Evolutionary conservation across 2,329 filamentous ascomycete genomes (phyloP).

Genomic region (Annulohypoxylon truncatum): DNA sequence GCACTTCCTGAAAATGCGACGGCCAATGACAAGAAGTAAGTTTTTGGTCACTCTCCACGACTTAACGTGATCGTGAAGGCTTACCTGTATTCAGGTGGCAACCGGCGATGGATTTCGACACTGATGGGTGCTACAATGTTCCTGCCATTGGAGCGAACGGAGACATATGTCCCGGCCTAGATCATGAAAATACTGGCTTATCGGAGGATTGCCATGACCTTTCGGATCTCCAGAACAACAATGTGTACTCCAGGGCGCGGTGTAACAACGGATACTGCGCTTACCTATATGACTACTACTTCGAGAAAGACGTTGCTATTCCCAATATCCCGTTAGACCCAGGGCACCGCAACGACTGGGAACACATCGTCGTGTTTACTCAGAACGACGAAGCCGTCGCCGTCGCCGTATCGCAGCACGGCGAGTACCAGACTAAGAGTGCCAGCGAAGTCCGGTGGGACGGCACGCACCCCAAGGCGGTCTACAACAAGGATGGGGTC

Average conservation of each 20-base stretch:
- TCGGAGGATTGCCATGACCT: slow-evolving; percentile 50
- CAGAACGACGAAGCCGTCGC: slow-evolving; percentile 43
- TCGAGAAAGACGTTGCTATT: slow-evolving; percentile 57
- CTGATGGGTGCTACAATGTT: slow-evolving; percentile 55
- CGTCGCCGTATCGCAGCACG: slow-evolving; percentile 48
- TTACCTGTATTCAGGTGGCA: slow-evolving; percentile 40
- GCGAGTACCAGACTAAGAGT: slow-evolving; percentile 44
- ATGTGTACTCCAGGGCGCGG: slow-evolving; percentile 57
- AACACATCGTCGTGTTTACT: slow-evolving; percentile 50
- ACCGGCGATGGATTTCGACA: slow-evolving; percentile 52
- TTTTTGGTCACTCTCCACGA: not conserved
- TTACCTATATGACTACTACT: slow-evolving; percentile 60
- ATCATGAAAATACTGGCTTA: slow-evolving; percentile 46
- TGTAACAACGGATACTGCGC: slow-evolving; percentile 60
- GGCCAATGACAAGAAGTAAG: slow-evolving; percentile 45
- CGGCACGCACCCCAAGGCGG: slow-evolving; percentile 48
- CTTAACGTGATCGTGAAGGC: not conserved
- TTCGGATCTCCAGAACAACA: slow-evolving; percentile 53
- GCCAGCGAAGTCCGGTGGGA: slow-evolving; percentile 48
- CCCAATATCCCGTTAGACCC: slow-evolving; percentile 46
- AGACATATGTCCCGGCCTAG: slow-evolving; percentile 49
- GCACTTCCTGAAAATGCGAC: slow-evolving; percentile 46
- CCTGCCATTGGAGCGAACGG: slow-evolving; percentile 53
- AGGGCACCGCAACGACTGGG: slow-evolving; percentile 55
- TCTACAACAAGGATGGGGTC: slow-evolving; percentile 50